These are phyloP conservation scores for Staphylotrichum tortipilum DNA, from an alignment of 495 filamentous ascomycete genomes.

Conservation along the genomic window DNA sequence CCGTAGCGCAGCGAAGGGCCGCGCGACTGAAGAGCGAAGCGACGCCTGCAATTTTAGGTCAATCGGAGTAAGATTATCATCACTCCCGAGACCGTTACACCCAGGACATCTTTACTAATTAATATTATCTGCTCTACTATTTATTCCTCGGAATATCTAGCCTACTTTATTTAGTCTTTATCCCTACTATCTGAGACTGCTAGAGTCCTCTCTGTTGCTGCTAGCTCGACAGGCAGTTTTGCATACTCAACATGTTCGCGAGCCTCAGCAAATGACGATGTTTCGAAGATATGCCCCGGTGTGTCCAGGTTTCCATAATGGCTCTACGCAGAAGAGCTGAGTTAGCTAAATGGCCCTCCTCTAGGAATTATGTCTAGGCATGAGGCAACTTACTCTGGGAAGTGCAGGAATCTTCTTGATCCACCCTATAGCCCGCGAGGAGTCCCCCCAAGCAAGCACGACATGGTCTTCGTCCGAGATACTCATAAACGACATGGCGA, in stretches of 20 bases:
- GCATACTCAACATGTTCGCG: not conserved
- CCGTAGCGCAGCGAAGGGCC: too few relatives aligned
- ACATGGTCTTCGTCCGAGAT: conserved; percentile 27
- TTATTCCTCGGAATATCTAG: too few relatives aligned
- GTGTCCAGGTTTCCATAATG: not conserved
- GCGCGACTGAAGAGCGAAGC: too few relatives aligned
- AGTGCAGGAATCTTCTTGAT: conserved; percentile 25
- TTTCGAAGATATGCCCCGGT: not conserved
- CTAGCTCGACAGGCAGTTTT: not conserved
- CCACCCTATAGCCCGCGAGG: conserved; percentile 19
- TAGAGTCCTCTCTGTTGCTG: not conserved
- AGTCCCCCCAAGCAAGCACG: conserved; percentile 29
- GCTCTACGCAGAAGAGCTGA: not conserved
- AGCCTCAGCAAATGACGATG: not conserved
- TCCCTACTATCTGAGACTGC: not conserved
- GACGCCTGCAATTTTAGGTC: too few relatives aligned
- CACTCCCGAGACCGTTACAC: too few relatives aligned
- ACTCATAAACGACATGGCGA: conserved; percentile 28
- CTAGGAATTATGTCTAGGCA: not conserved
- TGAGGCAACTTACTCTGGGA: conserved; percentile 4
- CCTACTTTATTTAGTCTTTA: not conserved
- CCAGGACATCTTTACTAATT: too few relatives aligned
- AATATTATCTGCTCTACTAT: too few relatives aligned
- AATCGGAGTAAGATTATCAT: too few relatives aligned
- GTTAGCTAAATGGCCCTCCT: not conserved